Conservation (phyloP, 108 stramenopile species). For the Schizochytrium sp. region DNA sequence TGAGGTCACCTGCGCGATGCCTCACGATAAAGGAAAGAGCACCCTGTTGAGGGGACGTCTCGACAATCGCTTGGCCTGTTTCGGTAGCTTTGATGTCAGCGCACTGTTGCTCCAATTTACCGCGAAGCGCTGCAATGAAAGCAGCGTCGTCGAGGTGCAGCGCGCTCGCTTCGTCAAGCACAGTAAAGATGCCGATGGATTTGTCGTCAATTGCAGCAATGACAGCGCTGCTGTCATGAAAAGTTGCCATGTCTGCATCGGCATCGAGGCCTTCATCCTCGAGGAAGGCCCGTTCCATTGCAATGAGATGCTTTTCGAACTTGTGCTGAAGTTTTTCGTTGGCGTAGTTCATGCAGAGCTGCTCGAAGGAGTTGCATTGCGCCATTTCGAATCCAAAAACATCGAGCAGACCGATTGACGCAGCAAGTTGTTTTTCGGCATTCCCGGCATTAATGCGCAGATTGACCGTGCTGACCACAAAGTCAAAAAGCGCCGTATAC, state of each 20-base stretch:
- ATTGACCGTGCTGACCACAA: neutral
- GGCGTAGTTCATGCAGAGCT: slow-evolving; percentile 21
- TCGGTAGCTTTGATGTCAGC: too few species aligned
- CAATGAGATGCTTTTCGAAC: neutral
- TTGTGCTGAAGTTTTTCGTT: slow-evolving; percentile 17
- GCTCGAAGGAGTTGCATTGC: neutral
- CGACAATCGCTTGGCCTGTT: neutral
- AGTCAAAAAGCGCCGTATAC: neutral
- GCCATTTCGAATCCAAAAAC: neutral
- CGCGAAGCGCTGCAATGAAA: neutral
- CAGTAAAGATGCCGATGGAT: neutral
- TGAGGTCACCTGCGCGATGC: neutral
- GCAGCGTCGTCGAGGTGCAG: neutral
- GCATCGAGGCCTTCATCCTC: neutral
- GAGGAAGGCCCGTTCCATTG: neutral
- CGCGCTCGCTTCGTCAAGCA: neutral
- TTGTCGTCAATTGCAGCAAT: neutral
- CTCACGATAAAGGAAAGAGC: neutral
- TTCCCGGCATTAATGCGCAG: neutral
- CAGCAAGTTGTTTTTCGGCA: neutral
- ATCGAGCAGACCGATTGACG: neutral
- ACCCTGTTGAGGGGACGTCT: neutral
- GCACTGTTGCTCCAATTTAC: neutral
- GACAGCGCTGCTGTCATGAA: neutral
- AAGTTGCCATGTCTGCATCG: neutral